Evolutionary conservation across 495 filamentous ascomycete genomes (phyloP), one percentile per base, ranked within the genome.

Genomic region (Aspergillus nanangensis): DNA sequence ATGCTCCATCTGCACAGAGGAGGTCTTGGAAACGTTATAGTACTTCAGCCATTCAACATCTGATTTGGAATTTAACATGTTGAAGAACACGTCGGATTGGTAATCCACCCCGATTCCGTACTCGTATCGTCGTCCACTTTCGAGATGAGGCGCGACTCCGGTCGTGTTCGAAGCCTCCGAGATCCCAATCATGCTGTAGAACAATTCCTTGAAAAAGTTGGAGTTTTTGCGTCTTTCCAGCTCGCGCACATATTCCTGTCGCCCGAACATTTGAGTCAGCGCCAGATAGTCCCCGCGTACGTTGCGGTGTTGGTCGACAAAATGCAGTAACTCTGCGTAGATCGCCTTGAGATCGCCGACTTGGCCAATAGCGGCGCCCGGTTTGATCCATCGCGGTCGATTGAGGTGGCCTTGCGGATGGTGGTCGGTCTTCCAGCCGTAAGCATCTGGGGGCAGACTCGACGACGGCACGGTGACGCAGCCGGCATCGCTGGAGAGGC

Each of bases 51-150:
- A 77, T 41, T 70, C 67, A n/a, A 77, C 55, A 41, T 78, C 74
- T 23, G 55, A 44, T 9, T 58, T 60, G 1, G 71, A 62, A 27
- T 70, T 58, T 7, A 62, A 63, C 55, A 69, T 66, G 42, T 74
- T 78, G 60, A 78, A 77, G 51, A 80, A 77, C 1, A 83, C 55
- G 4, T 70, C 58, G 4, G 75, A 78, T 45, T 75, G 68, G 53
- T 74, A 82, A 52, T 83, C 80, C 1, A 82, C 65, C 1, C 72
- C 74, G 10, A 83, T 79, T 21, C 76, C 77, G 41, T 69, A 81
- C 46, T 83, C 79, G 48, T 79, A 74, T 5, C 74, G 69, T 21
- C 61, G 65, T 13, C 71, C 70, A 7, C 63, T 47, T 24, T 69
- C 51, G 2, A 74, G 63, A 19, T 47, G 57, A 24, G 58, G 46